Conservation (phyloP, 108 stramenopile genomes). For the Ochromonas danica region DNA sequence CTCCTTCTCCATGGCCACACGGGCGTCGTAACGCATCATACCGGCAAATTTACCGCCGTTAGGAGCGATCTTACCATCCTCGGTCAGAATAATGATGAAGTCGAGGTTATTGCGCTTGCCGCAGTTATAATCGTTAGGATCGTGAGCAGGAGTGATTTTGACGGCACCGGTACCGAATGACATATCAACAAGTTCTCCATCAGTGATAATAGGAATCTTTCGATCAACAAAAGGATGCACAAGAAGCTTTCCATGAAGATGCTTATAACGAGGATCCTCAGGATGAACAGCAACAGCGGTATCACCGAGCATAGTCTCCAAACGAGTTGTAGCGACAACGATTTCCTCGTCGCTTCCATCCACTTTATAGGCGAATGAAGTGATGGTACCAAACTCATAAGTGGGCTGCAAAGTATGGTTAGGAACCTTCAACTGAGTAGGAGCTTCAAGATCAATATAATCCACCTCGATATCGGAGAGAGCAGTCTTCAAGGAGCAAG, state of each 20-base stretch:
- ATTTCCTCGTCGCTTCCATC: slow-evolving; percentile 72
- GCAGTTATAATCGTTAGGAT: slow-evolving; percentile 98
- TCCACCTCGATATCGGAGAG: slow-evolving; percentile 96
- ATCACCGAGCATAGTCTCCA: slow-evolving; percentile 99
- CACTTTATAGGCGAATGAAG: slow-evolving; percentile 92
- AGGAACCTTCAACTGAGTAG: slow-evolving; percentile 86
- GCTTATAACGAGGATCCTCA: slow-evolving; percentile 91
- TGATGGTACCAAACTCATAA: slow-evolving; percentile 96
- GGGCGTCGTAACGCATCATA: slow-evolving; percentile 96
- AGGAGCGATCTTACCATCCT: slow-evolving; percentile 82
- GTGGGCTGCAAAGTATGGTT: slow-evolving; percentile 87
- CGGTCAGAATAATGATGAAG: slow-evolving; percentile 81
- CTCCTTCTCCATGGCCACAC: slow-evolving; percentile 89
- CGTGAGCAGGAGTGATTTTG: slow-evolving; percentile 93
- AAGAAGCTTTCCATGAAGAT: slow-evolving; percentile 89
- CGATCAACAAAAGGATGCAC: slow-evolving; percentile 94
- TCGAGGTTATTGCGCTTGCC: slow-evolving; percentile 90
- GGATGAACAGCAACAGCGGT: slow-evolving; percentile 97
- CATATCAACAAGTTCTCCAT: slow-evolving; percentile 93
- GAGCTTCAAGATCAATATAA: slow-evolving; percentile 79
- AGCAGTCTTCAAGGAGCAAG: slow-evolving; percentile 92
- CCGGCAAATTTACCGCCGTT: slow-evolving; percentile 75
- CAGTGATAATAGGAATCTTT: slow-evolving; percentile 86
- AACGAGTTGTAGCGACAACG: slow-evolving; percentile 96
- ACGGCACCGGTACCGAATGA: slow-evolving; percentile 96